These are phyloP conservation scores for Fonsecaea pedrosoi DNA, from an alignment of 2,329 filamentous ascomycete species.

Conservation along the genomic window DNA sequence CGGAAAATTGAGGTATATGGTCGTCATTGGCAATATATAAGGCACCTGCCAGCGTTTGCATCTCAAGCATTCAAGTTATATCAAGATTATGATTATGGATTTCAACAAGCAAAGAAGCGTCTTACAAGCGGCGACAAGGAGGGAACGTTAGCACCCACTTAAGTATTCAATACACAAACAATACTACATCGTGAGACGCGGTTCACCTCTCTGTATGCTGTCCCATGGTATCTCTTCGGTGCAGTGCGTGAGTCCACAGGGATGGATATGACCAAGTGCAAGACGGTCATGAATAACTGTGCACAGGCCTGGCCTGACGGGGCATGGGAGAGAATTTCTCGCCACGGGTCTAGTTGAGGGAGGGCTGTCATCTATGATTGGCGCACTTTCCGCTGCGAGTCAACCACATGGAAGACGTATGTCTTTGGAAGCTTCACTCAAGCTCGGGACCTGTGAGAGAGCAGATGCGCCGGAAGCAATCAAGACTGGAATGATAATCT, in stretches of 20 bases:
- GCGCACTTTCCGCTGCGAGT: no score
- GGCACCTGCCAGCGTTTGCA: neutral
- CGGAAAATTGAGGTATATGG: conserved; percentile 64
- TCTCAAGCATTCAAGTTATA: neutral
- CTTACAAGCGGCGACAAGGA: neutral
- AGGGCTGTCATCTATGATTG: no score
- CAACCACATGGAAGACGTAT: no score
- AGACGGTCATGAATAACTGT: neutral
- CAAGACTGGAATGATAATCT: no score
- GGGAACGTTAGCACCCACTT: neutral
- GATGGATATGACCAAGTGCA: neutral
- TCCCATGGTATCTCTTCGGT: neutral
- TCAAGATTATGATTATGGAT: neutral
- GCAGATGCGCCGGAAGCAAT: no score
- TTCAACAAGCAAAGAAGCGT: neutral
- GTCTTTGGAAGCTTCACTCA: no score
- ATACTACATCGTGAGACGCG: neutral
- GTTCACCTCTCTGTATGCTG: no score
- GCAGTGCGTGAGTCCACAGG: neutral
- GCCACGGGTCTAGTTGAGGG: neutral
- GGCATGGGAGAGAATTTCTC: neutral
- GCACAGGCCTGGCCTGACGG: neutral
- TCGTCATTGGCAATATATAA: conserved; percentile 59
- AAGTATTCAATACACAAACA: neutral
- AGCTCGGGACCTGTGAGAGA: no score